Conservation (phyloP, 2,329 filamentous ascomycete species). For the Fusarium chuoi region DNA sequence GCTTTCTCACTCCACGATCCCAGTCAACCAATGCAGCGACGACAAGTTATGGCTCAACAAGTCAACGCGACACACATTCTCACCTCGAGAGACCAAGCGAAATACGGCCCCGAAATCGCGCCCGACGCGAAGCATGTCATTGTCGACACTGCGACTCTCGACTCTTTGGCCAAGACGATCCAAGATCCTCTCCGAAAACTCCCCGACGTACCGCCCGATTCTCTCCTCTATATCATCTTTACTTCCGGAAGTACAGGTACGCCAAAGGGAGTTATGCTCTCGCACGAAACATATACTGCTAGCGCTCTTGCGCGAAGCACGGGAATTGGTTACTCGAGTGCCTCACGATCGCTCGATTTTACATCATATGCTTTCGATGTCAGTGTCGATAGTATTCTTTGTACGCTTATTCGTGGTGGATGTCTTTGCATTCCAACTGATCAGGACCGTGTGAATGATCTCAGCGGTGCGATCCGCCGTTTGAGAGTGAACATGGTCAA, state of each 20-base stretch:
- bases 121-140: conserved; percentile 31
- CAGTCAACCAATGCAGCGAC: conserved; percentile 38
- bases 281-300: conserved; percentile 59
- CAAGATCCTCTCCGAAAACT: conserved; percentile 37
- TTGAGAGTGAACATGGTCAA: conserved; percentile 59
- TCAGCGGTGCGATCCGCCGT: conserved; percentile 57
- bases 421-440: conserved; percentile 66
- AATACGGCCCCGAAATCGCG: conserved; percentile 31
- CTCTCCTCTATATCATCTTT: conserved; percentile 67
- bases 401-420: conserved; percentile 60
- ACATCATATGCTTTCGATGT: conserved; percentile 65
- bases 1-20: conserved; percentile 48
- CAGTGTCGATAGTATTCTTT: conserved; percentile 64
- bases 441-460: conserved; percentile 61
- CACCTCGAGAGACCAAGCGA: conserved; percentile 32
- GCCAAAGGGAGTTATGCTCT: conserved; percentile 70
- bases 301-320: conserved; percentile 45
- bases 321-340: conserved; percentile 53
- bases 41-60: conserved; percentile 38
- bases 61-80: conserved; percentile 34
- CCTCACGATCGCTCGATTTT: conserved; percentile 58
- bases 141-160: conserved; percentile 25
- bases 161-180: conserved; percentile 22
- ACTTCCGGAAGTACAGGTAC: conserved; percentile 73
- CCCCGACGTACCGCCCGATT: conserved; percentile 54